Base-by-base conservation (phyloP, 768 basidiomycete species). In the Trametopsis cervina region DNA sequence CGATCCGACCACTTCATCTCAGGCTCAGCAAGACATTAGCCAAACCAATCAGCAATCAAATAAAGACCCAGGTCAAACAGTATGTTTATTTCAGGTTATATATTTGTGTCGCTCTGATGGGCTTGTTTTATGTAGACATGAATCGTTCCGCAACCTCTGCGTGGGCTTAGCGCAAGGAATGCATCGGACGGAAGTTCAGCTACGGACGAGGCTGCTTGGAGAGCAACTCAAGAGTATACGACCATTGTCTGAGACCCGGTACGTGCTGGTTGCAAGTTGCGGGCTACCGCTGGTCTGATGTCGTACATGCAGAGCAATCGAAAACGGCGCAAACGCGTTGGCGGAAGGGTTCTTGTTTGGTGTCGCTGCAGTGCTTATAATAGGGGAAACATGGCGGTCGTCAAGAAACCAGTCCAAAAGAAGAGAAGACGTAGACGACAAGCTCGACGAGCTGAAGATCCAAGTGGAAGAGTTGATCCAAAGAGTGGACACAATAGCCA, bases 271-370 rank as follows among this genome's bases (percentile, higher is more conserved):
- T 36, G n/a, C n/a, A n/a, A n/a, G n/a, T n/a, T n/a, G n/a, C n/a
- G n/a, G n/a, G n/a, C n/a, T n/a, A 27, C 18, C 41, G 3, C 27
- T 17, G 22, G n/a, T 15, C 25, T 15, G 18, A 43, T 40, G 37
- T 23, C 37, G 6, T 38, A 10, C 17, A 27, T 35, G 17, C 53
- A 89, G 87, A 50, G 89, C 89, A 0, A 85, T 92, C 50, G 87
- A 90, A 50, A 89, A 85, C 56, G 89, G 89, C 18, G 86, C 89
- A 13, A 92, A 90, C 54, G 72, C 82, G 4, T 70, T 92, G 4
- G 89, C 89, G 0, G 89, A 92, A 64, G 86, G 86, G 0, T 92
- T 92, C 55, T 74, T 92, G 2, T 92, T 92, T 59, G 60, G 69
- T 17, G 89, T 92, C 2, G 89, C 89, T 0, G 81, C 83, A 1